phyloP scores from a whole-genome alignment of 352 stramenopile genomes.

The Hyaloperonospora arabidopsidis region DNA sequence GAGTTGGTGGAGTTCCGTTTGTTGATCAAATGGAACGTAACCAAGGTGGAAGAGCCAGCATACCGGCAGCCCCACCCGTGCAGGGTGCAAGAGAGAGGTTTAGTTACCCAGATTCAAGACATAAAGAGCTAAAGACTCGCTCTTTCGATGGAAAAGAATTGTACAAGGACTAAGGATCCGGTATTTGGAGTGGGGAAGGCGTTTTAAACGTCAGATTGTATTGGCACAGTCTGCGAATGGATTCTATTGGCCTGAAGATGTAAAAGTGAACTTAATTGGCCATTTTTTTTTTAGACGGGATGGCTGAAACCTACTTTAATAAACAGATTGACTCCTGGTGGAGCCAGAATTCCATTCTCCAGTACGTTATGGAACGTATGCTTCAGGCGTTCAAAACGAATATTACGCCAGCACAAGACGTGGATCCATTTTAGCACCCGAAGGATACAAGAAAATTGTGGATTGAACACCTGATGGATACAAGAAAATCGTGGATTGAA shows the following conservation, averaged over 20 bases:
- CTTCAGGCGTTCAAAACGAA: conserved; percentile 3
- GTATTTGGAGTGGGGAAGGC: conserved; percentile 7
- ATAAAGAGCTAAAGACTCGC: conserved; percentile 6
- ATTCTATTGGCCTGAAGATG: conserved; percentile 3
- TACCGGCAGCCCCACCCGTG: too few species aligned
- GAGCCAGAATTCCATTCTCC: conserved; percentile 1
- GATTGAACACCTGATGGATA: too few species aligned
- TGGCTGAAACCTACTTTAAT: neutral
- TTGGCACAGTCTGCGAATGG: conserved; percentile 4
- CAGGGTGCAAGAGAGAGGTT: neutral
- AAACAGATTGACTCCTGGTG: conserved; percentile 9
- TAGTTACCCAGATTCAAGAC: neutral
- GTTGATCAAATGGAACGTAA: too few species aligned
- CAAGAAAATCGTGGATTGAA: conserved; percentile 4
- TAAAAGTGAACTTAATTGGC: neutral
- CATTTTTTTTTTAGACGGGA: neutral
- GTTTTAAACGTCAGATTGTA: conserved; percentile 7
- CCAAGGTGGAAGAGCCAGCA: too few species aligned
- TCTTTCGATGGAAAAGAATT: conserved; percentile 7
- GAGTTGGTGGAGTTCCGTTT: too few species aligned
- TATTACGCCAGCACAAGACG: conserved; percentile 8
- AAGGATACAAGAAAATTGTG: too few species aligned
- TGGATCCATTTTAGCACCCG: conserved; percentile 4
- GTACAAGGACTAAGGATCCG: conserved; percentile 2
- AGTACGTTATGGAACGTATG: conserved; percentile 17